Percentiles rank a stretch among this genome's conserved stretches.
phyloP scores from a whole-genome alignment of 177 flowering plant genomes.

The Tripterygium wilfordii region DNA sequence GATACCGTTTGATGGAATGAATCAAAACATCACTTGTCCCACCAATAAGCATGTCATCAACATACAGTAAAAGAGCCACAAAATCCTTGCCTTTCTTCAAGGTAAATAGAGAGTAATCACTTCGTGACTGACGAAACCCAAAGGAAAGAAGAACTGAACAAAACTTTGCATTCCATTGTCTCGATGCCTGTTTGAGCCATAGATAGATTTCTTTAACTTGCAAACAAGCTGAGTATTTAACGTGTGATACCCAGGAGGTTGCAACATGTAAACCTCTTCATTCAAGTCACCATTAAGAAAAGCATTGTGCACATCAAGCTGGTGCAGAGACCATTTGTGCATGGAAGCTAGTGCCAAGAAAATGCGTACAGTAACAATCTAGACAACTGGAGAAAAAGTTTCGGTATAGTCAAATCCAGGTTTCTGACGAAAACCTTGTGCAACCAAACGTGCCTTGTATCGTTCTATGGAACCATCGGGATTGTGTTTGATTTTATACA shows the following conservation, averaged over 20 bases:
- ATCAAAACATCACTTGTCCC: background rate
- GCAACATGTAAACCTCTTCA: background rate
- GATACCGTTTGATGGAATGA: background rate
- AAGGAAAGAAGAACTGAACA: constrained; percentile 11
- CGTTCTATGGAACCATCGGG: background rate
- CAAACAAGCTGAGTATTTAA: background rate
- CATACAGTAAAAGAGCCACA: background rate
- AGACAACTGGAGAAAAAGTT: background rate
- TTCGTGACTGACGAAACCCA: background rate
- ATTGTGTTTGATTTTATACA: background rate
- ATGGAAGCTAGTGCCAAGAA: background rate
- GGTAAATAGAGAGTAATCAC: background rate
- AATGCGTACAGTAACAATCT: background rate
- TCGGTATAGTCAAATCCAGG: background rate
- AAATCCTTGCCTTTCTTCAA: background rate
- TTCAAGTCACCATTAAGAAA: background rate
- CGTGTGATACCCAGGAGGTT: background rate
- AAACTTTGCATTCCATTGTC: background rate
- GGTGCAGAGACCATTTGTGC: background rate
- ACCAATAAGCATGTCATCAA: background rate
- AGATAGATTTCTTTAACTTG: background rate
- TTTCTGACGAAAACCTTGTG: background rate
- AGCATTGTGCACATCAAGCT: background rate
- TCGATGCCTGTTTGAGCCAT: background rate
- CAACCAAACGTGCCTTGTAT: background rate